Evolutionary conservation across 2,329 filamentous ascomycete species (phyloP).

Genomic region (Fusarium sp.): DNA sequence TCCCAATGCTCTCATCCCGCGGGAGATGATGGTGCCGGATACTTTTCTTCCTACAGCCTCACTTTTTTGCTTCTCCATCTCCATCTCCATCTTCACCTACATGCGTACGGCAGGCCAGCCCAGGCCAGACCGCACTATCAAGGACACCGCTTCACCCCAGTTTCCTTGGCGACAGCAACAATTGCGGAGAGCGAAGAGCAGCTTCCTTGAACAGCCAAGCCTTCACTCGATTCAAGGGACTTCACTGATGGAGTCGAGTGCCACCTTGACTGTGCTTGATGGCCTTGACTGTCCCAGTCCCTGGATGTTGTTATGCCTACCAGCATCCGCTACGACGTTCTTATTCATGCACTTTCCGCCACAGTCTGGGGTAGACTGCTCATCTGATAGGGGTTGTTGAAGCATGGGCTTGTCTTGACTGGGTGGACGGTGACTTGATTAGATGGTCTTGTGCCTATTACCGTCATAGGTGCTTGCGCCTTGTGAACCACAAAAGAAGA

Average conservation of each 20-base stretch:
- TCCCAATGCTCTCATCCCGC: background rate
- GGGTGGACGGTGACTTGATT: background rate
- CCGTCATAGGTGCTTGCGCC: background rate
- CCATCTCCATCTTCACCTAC: background rate
- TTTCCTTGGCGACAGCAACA: constrained; percentile 24
- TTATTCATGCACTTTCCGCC: constrained; percentile 13
- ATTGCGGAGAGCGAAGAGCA: constrained; percentile 20
- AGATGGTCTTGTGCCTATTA: constrained; percentile 1
- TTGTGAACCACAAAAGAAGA: background rate
- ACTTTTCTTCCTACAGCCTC: constrained; percentile 3
- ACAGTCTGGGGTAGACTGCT: constrained; percentile 32
- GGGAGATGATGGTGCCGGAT: background rate
- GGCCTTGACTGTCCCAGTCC: background rate
- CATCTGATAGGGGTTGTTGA: background rate
- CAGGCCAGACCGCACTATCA: constrained; percentile 3
- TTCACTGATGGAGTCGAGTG: constrained; percentile 7
- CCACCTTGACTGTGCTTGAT: constrained; percentile 6
- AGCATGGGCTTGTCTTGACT: constrained; percentile 9
- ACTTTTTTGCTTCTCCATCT: constrained; percentile 4
- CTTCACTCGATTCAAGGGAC: constrained; percentile 18
- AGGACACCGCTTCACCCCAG: constrained; percentile 14
- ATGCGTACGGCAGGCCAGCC: background rate
- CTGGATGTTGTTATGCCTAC: constrained; percentile 7
- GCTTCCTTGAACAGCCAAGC: constrained; percentile 6
- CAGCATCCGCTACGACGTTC: constrained; percentile 9